A percentile compares a stretch with the other conserved stretches of the same genome.
Evolutionary conservation across 306 rosid species (phyloP).

Genomic region (Vigna trinervia): DNA sequence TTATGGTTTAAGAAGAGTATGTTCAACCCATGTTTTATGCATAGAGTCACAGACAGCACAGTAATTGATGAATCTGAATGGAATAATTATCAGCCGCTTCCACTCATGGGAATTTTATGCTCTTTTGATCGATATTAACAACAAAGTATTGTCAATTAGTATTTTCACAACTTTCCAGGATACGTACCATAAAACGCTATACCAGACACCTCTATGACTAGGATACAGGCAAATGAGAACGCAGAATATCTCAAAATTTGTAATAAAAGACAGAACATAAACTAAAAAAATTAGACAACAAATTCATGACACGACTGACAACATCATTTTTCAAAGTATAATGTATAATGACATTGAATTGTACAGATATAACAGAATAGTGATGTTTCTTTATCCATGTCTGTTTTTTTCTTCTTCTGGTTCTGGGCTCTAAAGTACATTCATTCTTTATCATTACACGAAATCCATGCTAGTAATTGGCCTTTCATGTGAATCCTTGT

Average conservation of each 20-base stretch:
- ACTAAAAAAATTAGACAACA: neutral
- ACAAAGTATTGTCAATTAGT: neutral
- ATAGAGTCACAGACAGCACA: neutral
- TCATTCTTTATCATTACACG: neutral
- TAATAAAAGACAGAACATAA: neutral
- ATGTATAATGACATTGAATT: neutral
- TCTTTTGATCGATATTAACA: neutral
- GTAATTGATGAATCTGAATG: neutral
- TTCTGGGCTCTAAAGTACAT: neutral
- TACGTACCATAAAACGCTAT: no score
- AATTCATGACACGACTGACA: neutral
- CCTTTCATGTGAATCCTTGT: neutral
- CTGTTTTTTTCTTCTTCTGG: neutral
- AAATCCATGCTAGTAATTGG: neutral
- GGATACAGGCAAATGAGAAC: neutral
- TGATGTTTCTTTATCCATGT: neutral
- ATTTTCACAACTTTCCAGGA: neutral
- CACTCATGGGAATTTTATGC: neutral
- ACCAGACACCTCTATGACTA: neutral
- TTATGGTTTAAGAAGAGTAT: neutral
- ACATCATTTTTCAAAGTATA: neutral
- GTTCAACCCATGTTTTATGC: neutral
- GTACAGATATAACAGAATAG: neutral
- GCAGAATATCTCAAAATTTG: constrained; percentile 2
- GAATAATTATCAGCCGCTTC: neutral